Evolutionary conservation across 768 basidiomycete species (phyloP), one percentile per base, ranked within the genome.

Genomic region (Auricularia auricula-judae): DNA sequence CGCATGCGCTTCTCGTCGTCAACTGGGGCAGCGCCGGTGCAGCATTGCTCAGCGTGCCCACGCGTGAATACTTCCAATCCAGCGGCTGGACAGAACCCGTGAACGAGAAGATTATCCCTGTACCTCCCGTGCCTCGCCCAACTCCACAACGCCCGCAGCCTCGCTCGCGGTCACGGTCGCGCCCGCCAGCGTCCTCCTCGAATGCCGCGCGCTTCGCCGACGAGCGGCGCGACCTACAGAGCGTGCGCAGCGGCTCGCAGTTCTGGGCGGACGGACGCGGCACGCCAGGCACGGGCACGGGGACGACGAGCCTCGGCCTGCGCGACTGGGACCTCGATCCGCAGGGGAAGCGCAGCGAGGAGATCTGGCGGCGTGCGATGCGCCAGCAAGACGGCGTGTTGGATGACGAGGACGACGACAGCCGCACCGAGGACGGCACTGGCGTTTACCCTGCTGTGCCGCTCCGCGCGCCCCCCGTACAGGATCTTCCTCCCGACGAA

Each of bases 21-120:
- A 79, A 92, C 69, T 92, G 91, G 82, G 90, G 90, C 4, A 77
- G 80, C 29, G 87, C 89, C 60, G 91, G 91, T 11, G 88, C 87
- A 1, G 91, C 91, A 0, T 85, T 89, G 3, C 80, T 93, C 63
- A 90, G 88, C 16, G 74, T 93, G 5, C 91, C 91, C 0, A 92
- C 91, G 0, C 82, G 82, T 68, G 91, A 93, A 69, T 93, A 93
- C 73, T 89, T 91, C 71, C 91, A 93, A 67, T 86, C 86, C 68
- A 90, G 89, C 0, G 86, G 87, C 1, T 93, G 91, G 89, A 83
- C 87, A 2, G 86, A 85, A 65, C 36, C 67, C 0, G 11, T 21
- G 3, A 8, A 29, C 47, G 34, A 36, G 81, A 83, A 1, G 39
- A 75, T 29, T 29, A 29, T 12, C 21, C 7, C 56, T 59, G 23